These are phyloP conservation scores for Sugiyamaella valdiviana DNA, from an alignment of 805 yeast genomes.

Conservation along the genomic window DNA sequence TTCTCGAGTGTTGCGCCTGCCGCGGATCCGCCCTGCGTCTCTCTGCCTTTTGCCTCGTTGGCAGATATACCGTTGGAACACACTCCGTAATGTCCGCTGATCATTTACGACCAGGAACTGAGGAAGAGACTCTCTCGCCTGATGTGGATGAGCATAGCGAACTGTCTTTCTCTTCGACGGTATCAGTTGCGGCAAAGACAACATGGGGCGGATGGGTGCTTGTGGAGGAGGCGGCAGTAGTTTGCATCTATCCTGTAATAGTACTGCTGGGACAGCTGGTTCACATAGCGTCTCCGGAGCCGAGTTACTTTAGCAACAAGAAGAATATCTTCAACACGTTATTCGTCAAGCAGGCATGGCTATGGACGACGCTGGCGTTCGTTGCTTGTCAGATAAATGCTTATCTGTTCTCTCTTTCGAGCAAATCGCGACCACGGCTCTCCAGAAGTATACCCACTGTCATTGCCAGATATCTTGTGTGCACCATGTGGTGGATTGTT, in stretches of 20 bases:
- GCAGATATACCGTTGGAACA: too few relatives aligned
- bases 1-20: too few relatives aligned
- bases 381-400: constrained; percentile 11
- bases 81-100: too few relatives aligned
- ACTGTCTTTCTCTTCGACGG: not conserved
- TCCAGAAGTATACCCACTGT: constrained; percentile 3
- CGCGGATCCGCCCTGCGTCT: too few relatives aligned
- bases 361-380: constrained; percentile 64
- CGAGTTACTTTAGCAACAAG: constrained; percentile 40
- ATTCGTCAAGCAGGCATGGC: constrained; percentile 90
- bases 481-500: constrained; percentile 75
- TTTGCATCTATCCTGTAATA: constrained; percentile 23
- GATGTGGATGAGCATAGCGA: too few relatives aligned
- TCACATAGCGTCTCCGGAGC: constrained; percentile 14
- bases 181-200: not conserved
- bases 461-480: constrained; percentile 40
- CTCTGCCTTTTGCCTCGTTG: too few relatives aligned
- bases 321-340: constrained; percentile 60
- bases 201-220: not conserved
- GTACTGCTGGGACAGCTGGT: constrained; percentile 25
- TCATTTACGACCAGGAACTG: too few relatives aligned
- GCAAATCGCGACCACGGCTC: not conserved
- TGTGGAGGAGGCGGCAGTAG: not conserved
- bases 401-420: not conserved
- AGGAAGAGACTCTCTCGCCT: too few relatives aligned